Evolutionary conservation across 1,139 yeast species (phyloP).

Genomic region (Debaryomyces psychrophilus): DNA sequence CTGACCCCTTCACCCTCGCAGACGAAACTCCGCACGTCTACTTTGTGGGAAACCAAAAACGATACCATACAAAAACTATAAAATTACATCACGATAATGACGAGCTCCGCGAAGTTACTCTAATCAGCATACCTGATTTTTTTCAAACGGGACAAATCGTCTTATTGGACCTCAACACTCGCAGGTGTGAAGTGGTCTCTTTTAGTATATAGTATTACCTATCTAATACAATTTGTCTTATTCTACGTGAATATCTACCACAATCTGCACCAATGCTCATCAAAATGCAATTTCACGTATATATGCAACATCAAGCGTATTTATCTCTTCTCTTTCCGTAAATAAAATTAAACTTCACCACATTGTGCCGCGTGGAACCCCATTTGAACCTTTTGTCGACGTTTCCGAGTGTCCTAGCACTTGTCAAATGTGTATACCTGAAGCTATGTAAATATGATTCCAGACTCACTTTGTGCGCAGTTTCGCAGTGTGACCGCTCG

Average conservation of each 20-base stretch:
- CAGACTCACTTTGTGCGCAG: conserved; percentile 9
- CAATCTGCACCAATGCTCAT: conserved; percentile 4
- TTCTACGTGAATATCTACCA: background rate
- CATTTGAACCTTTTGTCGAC: background rate
- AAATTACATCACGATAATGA: conserved; percentile 17
- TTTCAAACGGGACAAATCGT: conserved; percentile 67
- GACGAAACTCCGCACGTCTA: conserved; percentile 82
- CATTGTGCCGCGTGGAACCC: background rate
- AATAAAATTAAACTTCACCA: background rate
- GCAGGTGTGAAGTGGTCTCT: conserved; percentile 52
- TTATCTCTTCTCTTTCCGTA: background rate
- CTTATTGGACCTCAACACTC: conserved; percentile 60
- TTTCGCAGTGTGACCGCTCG: conserved; percentile 9
- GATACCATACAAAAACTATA: conserved; percentile 46
- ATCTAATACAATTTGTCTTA: background rate
- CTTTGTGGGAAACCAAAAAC: conserved; percentile 81
- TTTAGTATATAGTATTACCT: conserved; percentile 7
- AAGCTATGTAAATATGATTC: conserved; percentile 3
- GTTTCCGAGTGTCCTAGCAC: background rate
- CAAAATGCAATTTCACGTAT: conserved; percentile 6
- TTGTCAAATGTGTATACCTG: background rate
- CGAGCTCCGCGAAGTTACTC: conserved; percentile 39
- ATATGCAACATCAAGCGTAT: background rate
- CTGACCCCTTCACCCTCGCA: conserved; percentile 76
- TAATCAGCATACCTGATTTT: conserved; percentile 76